These are phyloP conservation scores for Lithospermum erythrorhizon DNA, from an alignment of 257 asterid genomes.

Conservation along the genomic window DNA sequence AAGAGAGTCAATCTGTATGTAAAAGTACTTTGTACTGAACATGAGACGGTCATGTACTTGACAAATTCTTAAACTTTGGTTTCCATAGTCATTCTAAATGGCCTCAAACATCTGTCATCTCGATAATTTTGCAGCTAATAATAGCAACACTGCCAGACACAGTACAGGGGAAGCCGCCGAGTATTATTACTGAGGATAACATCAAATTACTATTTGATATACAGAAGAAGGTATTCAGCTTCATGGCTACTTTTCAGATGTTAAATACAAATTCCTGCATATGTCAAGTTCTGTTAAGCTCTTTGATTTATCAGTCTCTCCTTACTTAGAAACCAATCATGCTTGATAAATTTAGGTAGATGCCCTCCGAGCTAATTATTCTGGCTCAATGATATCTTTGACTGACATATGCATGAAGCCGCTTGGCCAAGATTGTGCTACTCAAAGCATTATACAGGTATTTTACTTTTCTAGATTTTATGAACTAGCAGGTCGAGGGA, in stretches of 20 bases:
- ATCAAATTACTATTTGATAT: constrained; percentile 78
- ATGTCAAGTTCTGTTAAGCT: not conserved
- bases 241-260: constrained; percentile 6
- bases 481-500: not conserved
- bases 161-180: constrained; percentile 59
- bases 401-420: constrained; percentile 98
- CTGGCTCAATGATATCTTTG: constrained; percentile 75
- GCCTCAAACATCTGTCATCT: constrained; percentile 9
- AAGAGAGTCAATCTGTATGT: not conserved
- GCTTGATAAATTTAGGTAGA: constrained; percentile 60
- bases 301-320: not conserved
- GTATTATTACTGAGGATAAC: constrained; percentile 76
- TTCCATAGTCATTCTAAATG: not conserved
- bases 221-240: constrained; percentile 65
- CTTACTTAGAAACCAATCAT: constrained; percentile 10
- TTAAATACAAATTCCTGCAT: not conserved
- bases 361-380: constrained; percentile 71
- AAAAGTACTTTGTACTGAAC: not conserved
- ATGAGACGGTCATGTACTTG: not conserved
- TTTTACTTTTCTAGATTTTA: constrained; percentile 1
- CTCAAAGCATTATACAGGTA: constrained; percentile 98
- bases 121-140: constrained; percentile 64
- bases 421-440: constrained; percentile 91
- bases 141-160: constrained; percentile 66
- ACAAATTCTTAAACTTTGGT: not conserved